Base-by-base conservation (phyloP, 805 yeast species). In the Saturnispora dispora region DNA sequence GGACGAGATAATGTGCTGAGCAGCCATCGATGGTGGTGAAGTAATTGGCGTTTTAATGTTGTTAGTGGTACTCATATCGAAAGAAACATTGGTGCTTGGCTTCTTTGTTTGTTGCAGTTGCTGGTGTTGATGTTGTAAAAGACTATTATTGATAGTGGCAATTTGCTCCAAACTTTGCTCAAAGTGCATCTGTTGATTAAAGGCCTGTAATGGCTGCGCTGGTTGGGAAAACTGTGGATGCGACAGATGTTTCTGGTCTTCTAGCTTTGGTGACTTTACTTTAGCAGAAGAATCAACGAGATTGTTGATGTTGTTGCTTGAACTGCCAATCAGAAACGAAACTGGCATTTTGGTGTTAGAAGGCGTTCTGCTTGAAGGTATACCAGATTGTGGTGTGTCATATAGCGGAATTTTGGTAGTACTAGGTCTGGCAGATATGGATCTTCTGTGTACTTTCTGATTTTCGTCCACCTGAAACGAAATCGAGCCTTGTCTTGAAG, bases 361-460 rank as follows among this genome's bases (percentile, higher is more conserved):
- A 17, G 66, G 64, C 45, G 58, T 59, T 46, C 68, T 60, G 20
- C 63, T 52, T 32, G 60, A 58, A n/a, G 65, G 63, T 4, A 58
- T 50, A 25, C 67, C 66, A 3, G 60, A 48, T 7, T 58, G 57
- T 2, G 62, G 59, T 13, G 61, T 53, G 36, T 61, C 65, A 10
- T 57, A 50, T 15, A 56, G 13, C 8, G 62, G 43, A 5, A 63
- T 42, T 44, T 66, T 66, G 5, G 70, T 65, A 15, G 71, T 67
- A 4, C 79, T 72, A 1, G 82, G 79, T 54, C 76, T 68, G 1
- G 79, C 75, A 44, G 79, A 73, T 48, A 79, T 78, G 1, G 83
- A 78, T n/a, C 81, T 80, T 52, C 84, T 64, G 56, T 79, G 80
- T 6, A 48, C 18, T 55, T 74, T 75, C 35, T 53, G 55, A 23